These are phyloP conservation scores for Fraxinus angustifolia DNA, from an alignment of 305 asterid genomes.

Conservation along the genomic window DNA sequence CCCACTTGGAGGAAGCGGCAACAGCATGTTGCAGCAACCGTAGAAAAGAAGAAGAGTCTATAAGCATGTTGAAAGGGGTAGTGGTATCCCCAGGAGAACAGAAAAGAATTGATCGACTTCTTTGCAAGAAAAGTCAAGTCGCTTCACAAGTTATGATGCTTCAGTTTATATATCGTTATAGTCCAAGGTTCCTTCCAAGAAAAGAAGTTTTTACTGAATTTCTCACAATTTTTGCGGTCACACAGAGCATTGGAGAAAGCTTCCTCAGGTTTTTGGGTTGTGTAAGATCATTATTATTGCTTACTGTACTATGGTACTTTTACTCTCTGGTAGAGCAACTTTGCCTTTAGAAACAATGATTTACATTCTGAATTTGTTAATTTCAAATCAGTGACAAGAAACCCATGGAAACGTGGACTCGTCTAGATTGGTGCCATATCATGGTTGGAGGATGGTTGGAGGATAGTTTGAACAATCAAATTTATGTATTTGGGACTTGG, in stretches of 20 bases:
- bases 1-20: constrained; percentile 87
- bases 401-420: background rate
- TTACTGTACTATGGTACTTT: background rate
- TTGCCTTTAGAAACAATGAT: background rate
- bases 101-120: background rate
- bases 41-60: constrained; percentile 60
- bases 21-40: constrained; percentile 46
- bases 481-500: background rate
- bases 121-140: background rate
- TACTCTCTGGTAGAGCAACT: background rate
- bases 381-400: background rate
- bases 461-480: background rate
- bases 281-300: background rate
- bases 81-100: background rate
- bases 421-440: background rate
- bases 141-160: background rate
- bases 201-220: background rate
- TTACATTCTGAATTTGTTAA: background rate
- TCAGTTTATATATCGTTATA: background rate
- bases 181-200: background rate
- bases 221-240: background rate
- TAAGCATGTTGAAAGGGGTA: constrained; percentile 12
- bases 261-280: background rate
- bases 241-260: background rate
- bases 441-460: background rate